Base-by-base conservation (phyloP, 805 yeast species). In the Lachancea quebecensis region DNA sequence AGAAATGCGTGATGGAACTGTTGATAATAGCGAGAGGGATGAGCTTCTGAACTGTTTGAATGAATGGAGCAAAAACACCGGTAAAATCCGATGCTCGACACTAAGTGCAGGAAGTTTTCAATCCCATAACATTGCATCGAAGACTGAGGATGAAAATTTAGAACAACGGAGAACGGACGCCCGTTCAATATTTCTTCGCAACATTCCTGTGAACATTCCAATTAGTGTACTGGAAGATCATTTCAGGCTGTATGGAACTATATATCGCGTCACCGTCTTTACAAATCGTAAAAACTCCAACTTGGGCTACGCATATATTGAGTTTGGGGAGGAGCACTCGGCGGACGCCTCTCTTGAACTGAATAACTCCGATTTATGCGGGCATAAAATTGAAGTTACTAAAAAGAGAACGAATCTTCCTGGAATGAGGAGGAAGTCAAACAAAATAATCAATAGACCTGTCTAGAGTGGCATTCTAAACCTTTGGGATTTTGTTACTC, bases 221-320 rank as follows among this genome's bases (percentile, higher is more conserved):
- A 81, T 82, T 1, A 75, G 69, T 41, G 71, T 68, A 41, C 57
- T 79, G 46, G 81, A 78, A 48, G 60, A 62, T 18, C 68, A 70
- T 42, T 78, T 78, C 59, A 61, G 62, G 32, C 50, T 47, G 1
- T 67, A 64, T 34, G 83, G 82, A 1, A 58, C 57, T 1, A 71
- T 78, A 41, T 72, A 72, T 49, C 60, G 81, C 50, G 72, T 79
- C 10, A 79, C 84, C 1, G 69, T 79, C 17, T 64, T 78, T 46
- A 51, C 51, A 33, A 57, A 58, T 50, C 66, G 66, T 38, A 67
- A 75, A 1, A 77, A 78, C 0, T 58, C 58, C 15, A 74, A 78
- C 8, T 74, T 72, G 50, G 86, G 85, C 2, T 78, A 76, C 56
- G 87, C 85, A 1, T 82, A 79, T 52, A 68, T 82, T 29, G 81